These are phyloP conservation scores for Hibiscus syriacus DNA, from an alignment of 345 rosid species.

Conservation along the genomic window DNA sequence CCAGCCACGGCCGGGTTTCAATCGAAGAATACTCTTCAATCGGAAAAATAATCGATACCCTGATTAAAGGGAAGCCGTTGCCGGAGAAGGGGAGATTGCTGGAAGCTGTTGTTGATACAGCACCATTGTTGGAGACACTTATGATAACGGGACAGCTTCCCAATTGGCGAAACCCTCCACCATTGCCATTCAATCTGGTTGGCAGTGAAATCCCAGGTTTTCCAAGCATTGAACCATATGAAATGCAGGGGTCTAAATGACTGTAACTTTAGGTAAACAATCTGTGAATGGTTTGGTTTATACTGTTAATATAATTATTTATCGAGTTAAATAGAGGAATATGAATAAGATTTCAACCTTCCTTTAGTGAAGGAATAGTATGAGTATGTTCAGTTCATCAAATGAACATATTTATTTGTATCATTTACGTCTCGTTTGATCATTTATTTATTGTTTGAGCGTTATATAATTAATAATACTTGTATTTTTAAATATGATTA, in stretches of 20 bases:
- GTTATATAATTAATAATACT: too few relatives aligned
- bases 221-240: background rate
- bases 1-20: background rate
- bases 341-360: too few relatives aligned
- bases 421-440: too few relatives aligned
- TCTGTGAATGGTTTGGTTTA: background rate
- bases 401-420: too few relatives aligned
- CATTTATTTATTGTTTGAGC: too few relatives aligned
- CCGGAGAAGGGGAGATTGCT: conserved; percentile 42
- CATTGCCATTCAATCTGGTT: background rate
- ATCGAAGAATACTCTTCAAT: background rate
- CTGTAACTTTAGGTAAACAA: background rate
- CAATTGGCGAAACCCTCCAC: conserved; percentile 42
- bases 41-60: conserved; percentile 4
- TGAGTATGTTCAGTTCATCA: too few relatives aligned
- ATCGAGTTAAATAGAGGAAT: too few relatives aligned
- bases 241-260: background rate
- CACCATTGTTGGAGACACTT: conserved; percentile 29
- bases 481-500: too few relatives aligned
- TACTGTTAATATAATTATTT: too few relatives aligned
- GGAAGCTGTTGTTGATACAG: conserved; percentile 31
- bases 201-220: background rate
- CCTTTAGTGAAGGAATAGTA: too few relatives aligned
- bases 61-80: conserved; percentile 21
- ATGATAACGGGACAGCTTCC: conserved; percentile 32